Conservation (phyloP, 2,329 filamentous ascomycete genomes). For the Neofusicoccum sp. region DNA sequence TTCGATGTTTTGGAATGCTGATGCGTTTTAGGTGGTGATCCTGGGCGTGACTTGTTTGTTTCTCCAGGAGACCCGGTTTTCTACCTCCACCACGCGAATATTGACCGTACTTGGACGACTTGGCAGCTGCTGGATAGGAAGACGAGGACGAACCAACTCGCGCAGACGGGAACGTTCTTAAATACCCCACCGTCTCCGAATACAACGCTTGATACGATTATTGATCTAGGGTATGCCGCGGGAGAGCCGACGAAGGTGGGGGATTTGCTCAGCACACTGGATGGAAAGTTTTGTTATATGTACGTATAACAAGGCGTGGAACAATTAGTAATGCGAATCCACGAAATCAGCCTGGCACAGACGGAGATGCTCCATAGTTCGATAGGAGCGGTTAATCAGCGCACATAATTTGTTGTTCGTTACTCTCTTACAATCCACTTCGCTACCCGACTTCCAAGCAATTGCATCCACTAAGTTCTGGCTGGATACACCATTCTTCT, state of each 20-base stretch:
- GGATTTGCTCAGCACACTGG: slow-evolving; percentile 42
- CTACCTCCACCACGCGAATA: slow-evolving; percentile 46
- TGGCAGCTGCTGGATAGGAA: slow-evolving; percentile 49
- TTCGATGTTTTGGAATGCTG: background rate
- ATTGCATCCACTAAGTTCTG: no score
- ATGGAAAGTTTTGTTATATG: slow-evolving; percentile 47
- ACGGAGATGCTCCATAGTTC: background rate
- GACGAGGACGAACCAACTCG: slow-evolving; percentile 38
- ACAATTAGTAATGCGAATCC: background rate
- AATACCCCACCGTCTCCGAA: slow-evolving; percentile 46
- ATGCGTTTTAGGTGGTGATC: slow-evolving; percentile 36
- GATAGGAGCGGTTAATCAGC: background rate
- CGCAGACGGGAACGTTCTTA: slow-evolving; percentile 41
- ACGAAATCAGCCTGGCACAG: background rate
- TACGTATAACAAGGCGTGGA: slow-evolving; percentile 27
- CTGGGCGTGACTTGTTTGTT: slow-evolving; percentile 45
- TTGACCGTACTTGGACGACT: slow-evolving; percentile 50
- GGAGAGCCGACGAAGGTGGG: slow-evolving; percentile 26
- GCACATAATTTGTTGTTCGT: background rate
- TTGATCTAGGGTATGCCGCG: slow-evolving; percentile 40
- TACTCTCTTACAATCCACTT: no score
- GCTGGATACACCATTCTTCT: no score
- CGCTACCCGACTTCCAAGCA: no score
- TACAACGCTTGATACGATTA: slow-evolving; percentile 43
- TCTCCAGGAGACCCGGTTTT: slow-evolving; percentile 44